These are phyloP conservation scores for Colletotrichum somersetense DNA, from an alignment of 2,329 filamentous ascomycete species.

Conservation along the genomic window DNA sequence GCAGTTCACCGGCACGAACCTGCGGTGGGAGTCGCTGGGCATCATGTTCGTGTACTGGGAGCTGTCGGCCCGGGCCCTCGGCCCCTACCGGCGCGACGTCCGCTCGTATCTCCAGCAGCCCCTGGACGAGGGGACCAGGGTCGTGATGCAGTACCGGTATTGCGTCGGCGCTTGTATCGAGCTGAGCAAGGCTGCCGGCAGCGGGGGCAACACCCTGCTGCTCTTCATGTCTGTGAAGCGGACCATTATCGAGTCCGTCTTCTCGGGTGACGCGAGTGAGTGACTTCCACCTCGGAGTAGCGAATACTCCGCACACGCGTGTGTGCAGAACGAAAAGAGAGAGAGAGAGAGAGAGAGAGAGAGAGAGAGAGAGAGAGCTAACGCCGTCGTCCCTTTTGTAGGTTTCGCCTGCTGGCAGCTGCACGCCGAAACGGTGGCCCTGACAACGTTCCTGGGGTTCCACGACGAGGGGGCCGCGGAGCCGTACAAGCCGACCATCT, in stretches of 20 bases:
- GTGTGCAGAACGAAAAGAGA: not conserved
- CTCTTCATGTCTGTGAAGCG: conserved; percentile 50
- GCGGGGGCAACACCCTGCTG: conserved; percentile 50
- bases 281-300: fast-evolving
- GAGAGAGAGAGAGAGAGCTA: not conserved
- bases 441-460: conserved; percentile 46
- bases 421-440: conserved; percentile 49
- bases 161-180: conserved; percentile 44
- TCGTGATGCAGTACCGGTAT: conserved; percentile 43
- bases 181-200: conserved; percentile 47
- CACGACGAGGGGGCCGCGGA: conserved; percentile 41
- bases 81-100: conserved; percentile 29
- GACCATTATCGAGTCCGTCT: conserved; percentile 50
- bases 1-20: conserved; percentile 54
- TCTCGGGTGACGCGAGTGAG: conserved; percentile 53
- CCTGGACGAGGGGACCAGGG: conserved; percentile 31
- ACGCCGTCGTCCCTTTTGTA: not conserved
- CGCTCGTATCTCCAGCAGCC: not conserved
- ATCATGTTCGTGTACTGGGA: conserved; percentile 51
- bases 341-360: not conserved
- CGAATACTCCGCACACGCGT: no score
- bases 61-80: conserved; percentile 28
- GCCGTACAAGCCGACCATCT: conserved; percentile 46
- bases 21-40: conserved; percentile 60
- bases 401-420: conserved; percentile 43